Conservation (phyloP, 345 rosid genomes). For the Cochlearia excelsa region DNA sequence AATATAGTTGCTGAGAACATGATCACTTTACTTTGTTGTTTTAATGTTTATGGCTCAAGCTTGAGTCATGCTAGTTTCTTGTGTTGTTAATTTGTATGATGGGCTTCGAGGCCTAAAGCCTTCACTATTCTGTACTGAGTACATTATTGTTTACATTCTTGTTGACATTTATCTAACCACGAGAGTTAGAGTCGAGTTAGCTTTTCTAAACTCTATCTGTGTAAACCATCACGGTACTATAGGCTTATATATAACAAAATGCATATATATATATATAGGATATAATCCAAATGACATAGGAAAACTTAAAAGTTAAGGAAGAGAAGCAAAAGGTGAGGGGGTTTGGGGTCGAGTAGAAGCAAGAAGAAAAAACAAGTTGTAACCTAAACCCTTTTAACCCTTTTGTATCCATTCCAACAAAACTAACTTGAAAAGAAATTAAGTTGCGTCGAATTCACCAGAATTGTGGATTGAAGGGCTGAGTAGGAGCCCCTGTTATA, state of each 20-base stretch:
- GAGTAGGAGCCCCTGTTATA: slow-evolving; percentile 30
- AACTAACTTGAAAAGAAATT: background rate
- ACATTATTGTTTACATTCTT: too few relatives aligned
- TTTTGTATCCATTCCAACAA: slow-evolving; percentile 13
- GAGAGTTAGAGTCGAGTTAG: too few relatives aligned
- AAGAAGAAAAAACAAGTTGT: background rate
- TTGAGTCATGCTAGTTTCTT: background rate
- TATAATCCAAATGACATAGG: slow-evolving; percentile 2
- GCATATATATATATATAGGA: background rate
- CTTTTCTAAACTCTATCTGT: too few relatives aligned
- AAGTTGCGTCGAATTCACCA: slow-evolving; percentile 26
- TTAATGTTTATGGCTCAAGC: background rate
- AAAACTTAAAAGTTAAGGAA: background rate
- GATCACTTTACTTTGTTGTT: too few relatives aligned
- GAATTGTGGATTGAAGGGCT: slow-evolving; percentile 34
- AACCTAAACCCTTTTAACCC: background rate
- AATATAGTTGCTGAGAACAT: too few relatives aligned
- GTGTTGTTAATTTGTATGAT: background rate
- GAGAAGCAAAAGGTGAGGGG: slow-evolving; percentile 3
- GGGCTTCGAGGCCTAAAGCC: too few relatives aligned
- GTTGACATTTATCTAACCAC: too few relatives aligned
- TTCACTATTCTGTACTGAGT: too few relatives aligned
- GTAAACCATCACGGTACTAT: too few relatives aligned
- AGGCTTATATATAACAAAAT: too few relatives aligned
- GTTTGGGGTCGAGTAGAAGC: slow-evolving; percentile 6